Evolutionary conservation across 768 basidiomycete genomes (phyloP).

Genomic region (Trametes coccinea): DNA sequence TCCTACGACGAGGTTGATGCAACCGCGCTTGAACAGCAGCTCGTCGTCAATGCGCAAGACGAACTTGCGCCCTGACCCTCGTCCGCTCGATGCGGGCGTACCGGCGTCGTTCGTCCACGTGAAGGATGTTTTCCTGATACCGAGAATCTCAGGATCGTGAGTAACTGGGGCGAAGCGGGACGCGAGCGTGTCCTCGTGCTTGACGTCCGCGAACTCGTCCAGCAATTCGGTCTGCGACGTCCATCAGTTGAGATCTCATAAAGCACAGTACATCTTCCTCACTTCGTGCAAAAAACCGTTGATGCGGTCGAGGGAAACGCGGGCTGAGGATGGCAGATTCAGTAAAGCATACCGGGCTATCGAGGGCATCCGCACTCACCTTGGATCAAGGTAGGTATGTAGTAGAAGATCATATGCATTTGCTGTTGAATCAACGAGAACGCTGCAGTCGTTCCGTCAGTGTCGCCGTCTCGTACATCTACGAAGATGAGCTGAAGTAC

Average conservation of each 20-base stretch:
- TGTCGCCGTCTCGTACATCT: slow-evolving; percentile 38
- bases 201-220: slow-evolving; percentile 39
- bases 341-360: background rate
- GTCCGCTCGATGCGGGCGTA: slow-evolving; percentile 24
- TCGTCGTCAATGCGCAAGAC: slow-evolving; percentile 49
- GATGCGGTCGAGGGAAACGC: slow-evolving; percentile 65
- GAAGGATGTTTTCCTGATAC: slow-evolving; percentile 56
- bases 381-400: slow-evolving; percentile 32
- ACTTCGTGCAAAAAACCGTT: slow-evolving; percentile 47
- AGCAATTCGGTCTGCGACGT: slow-evolving; percentile 46
- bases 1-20: slow-evolving; percentile 58
- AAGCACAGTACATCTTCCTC: background rate
- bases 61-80: slow-evolving; percentile 40
- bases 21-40: slow-evolving; percentile 49
- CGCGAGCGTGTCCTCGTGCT: slow-evolving; percentile 3
- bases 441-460: slow-evolving; percentile 48
- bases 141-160: slow-evolving; percentile 38
- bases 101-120: slow-evolving; percentile 48
- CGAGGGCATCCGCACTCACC: background rate
- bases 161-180: too few relatives aligned
- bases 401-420: slow-evolving; percentile 37
- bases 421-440: slow-evolving; percentile 61
- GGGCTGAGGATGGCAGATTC: slow-evolving; percentile 33
- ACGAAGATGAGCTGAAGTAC: background rate
- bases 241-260: background rate